Conservation (phyloP, 306 rosid genomes). For the Vigna hirtella region DNA sequence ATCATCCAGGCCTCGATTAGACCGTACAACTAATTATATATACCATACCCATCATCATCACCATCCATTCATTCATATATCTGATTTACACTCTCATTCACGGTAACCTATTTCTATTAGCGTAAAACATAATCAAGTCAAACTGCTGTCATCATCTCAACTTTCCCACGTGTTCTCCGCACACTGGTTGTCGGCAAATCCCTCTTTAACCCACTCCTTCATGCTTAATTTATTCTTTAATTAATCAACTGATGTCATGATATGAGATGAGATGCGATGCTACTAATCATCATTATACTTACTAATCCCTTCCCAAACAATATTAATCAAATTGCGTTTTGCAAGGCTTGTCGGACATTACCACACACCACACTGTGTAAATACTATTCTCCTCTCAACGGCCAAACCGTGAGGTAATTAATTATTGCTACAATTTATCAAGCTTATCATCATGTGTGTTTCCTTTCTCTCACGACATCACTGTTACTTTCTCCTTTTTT, state of each 20-base stretch:
- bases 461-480: background rate
- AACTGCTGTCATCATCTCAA: slow-evolving; percentile 1
- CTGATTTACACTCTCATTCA: background rate
- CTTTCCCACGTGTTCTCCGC: slow-evolving; percentile 23
- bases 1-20: slow-evolving; percentile 14
- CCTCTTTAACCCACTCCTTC: slow-evolving; percentile 43
- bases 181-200: slow-evolving; percentile 57
- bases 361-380: slow-evolving; percentile 31
- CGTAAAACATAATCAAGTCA: background rate
- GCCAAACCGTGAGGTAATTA: slow-evolving; percentile 7
- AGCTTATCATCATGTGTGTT: no score
- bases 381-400: slow-evolving; percentile 20
- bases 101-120: background rate
- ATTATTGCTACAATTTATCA: slow-evolving; percentile 11
- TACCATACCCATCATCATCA: slow-evolving; percentile 42
- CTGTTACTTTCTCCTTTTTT: background rate
- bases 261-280: background rate
- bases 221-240: slow-evolving; percentile 8
- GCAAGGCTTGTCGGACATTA: slow-evolving; percentile 44
- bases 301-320: background rate
- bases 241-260: slow-evolving; percentile 13
- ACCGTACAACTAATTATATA: slow-evolving; percentile 50
- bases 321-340: slow-evolving; percentile 9
- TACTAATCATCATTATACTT: background rate
- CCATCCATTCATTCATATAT: background rate